These are phyloP conservation scores for Coniochaeta sp. DNA, from an alignment of 2,329 filamentous ascomycete genomes.

Conservation along the genomic window DNA sequence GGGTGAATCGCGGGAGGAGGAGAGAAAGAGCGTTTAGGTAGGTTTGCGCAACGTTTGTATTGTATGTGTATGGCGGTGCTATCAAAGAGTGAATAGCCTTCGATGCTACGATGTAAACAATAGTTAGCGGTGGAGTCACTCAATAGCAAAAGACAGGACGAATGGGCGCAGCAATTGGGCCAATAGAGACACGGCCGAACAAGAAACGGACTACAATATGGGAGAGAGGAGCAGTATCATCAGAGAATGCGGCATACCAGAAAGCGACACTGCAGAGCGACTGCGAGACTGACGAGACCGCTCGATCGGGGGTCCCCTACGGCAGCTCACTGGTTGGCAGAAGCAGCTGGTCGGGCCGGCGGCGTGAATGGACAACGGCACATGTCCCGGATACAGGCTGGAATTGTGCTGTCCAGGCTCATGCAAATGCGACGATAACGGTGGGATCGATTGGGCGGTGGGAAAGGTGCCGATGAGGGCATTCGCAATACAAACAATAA, in stretches of 20 bases:
- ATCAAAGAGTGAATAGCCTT: neutral
- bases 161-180: neutral
- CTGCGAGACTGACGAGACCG: neutral
- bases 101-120: neutral
- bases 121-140: neutral
- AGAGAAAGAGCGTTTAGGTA: neutral
- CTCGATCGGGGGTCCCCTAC: neutral
- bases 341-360: neutral
- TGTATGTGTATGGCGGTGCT: neutral
- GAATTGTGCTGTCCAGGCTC: neutral
- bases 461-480: neutral
- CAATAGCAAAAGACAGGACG: neutral
- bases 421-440: constrained; percentile 1
- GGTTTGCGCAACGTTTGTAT: no score
- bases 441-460: neutral
- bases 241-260: neutral
- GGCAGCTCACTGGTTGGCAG: neutral
- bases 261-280: neutral
- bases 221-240: neutral
- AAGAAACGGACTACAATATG: neutral
- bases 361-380: neutral
- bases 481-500: neutral
- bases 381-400: neutral
- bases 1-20: neutral
- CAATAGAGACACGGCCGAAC: neutral